Evolutionary conservation across 805 yeast species (phyloP).

Genomic region (Candida sphagnicola): DNA sequence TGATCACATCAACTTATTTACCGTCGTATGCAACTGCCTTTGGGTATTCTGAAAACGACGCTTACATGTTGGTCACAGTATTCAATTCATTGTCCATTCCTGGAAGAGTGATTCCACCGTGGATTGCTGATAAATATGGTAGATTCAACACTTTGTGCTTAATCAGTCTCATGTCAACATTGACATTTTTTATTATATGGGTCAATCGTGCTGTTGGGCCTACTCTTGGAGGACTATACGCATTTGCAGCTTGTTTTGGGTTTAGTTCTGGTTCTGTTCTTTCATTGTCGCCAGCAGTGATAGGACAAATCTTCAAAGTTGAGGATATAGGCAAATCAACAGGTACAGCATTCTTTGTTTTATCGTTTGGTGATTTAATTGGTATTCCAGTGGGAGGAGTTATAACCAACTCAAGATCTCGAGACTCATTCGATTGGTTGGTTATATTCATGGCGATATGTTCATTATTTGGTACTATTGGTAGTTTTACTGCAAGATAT

Average conservation of each 20-base stretch:
- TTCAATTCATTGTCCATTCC: conserved; percentile 23
- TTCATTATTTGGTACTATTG: conserved; percentile 18
- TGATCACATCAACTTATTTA: conserved; percentile 19
- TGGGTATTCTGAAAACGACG: conserved; percentile 14
- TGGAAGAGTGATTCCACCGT: conserved; percentile 23
- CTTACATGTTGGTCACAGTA: conserved; percentile 19
- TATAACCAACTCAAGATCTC: conserved; percentile 12
- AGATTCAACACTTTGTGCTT: conserved; percentile 21
- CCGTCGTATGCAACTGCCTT: conserved; percentile 22
- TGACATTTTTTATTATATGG: conserved; percentile 22
- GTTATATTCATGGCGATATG: conserved; percentile 19
- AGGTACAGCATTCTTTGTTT: conserved; percentile 24
- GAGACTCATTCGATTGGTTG: conserved; percentile 16
- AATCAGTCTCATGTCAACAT: conserved; percentile 12
- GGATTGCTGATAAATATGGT: conserved; percentile 22
- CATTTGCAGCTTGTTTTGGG: conserved; percentile 23
- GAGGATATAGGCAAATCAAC: conserved; percentile 21
- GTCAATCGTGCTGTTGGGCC: conserved; percentile 21
- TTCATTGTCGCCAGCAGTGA: conserved; percentile 21
- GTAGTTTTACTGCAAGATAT: conserved; percentile 17
- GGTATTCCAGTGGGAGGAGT: conserved; percentile 28
- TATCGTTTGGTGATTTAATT: conserved; percentile 25
- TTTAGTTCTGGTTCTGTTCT: conserved; percentile 25
- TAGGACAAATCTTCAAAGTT: conserved; percentile 22
- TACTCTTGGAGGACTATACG: conserved; percentile 16